These are phyloP conservation scores for Nannochloropsis granulata DNA, from an alignment of 108 stramenopile species.

Conservation along the genomic window DNA sequence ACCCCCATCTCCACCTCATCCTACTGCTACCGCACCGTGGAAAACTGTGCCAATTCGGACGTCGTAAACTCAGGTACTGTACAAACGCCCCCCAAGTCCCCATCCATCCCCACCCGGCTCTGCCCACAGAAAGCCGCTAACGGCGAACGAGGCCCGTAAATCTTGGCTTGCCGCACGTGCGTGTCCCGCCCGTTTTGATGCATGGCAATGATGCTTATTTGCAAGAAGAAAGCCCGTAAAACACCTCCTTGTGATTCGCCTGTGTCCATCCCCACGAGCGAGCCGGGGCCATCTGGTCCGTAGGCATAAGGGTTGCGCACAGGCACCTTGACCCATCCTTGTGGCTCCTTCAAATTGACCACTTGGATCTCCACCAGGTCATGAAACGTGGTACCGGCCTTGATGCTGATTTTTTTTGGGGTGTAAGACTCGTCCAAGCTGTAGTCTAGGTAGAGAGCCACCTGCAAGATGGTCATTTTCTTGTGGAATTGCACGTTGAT, in stretches of 20 bases:
- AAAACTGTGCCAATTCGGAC: background rate
- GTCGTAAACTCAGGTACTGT: background rate
- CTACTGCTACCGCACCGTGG: background rate
- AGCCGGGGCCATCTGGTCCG: background rate
- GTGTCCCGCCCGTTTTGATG: slow-evolving; percentile 95
- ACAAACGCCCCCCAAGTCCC: background rate
- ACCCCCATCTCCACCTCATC: background rate
- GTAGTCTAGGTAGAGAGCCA: slow-evolving; percentile 81
- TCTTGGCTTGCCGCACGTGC: slow-evolving; percentile 77
- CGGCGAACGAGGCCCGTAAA: slow-evolving; percentile 56
- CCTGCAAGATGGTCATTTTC: slow-evolving; percentile 59
- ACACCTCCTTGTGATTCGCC: slow-evolving; percentile 23
- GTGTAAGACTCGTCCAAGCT: slow-evolving; percentile 58
- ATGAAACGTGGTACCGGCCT: slow-evolving; percentile 73
- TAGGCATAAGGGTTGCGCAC: slow-evolving; percentile 15
- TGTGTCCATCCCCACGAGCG: background rate
- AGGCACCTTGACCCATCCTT: slow-evolving; percentile 64
- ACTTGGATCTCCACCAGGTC: slow-evolving; percentile 61
- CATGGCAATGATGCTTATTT: slow-evolving; percentile 75
- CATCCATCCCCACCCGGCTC: background rate
- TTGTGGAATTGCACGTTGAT: slow-evolving; percentile 83
- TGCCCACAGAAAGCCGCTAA: background rate
- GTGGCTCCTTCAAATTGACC: slow-evolving; percentile 69
- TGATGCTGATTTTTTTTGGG: slow-evolving; percentile 64
- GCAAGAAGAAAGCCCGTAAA: slow-evolving; percentile 67